Conservation (phyloP, 1,139 yeast species). For the Zygosaccharomyces pseudobailii region DNA sequence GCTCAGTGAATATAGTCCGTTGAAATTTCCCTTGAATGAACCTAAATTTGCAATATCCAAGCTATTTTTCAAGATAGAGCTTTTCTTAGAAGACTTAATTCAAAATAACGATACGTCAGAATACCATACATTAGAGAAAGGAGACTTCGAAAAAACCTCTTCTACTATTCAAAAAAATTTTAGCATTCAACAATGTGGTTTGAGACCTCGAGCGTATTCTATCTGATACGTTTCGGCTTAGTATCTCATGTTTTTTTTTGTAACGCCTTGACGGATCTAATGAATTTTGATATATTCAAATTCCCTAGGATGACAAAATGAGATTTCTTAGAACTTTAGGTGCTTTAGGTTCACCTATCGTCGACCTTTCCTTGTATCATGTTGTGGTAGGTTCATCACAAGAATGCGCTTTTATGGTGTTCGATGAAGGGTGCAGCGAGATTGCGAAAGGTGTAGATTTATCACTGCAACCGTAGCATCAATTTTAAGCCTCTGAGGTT, state of each 20-base stretch:
- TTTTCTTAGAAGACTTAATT: background rate
- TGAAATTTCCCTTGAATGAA: slow-evolving; percentile 61
- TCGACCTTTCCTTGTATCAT: too few relatives aligned
- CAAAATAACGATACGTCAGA: background rate
- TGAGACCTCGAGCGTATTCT: background rate
- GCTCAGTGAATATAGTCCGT: slow-evolving; percentile 60
- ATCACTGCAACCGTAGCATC: too few relatives aligned
- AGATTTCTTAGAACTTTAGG: too few relatives aligned
- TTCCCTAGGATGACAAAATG: too few relatives aligned
- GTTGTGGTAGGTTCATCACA: too few relatives aligned
- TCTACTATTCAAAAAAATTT: background rate
- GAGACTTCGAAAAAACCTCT: background rate
- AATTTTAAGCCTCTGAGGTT: too few relatives aligned
- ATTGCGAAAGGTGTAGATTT: too few relatives aligned
- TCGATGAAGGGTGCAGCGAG: too few relatives aligned
- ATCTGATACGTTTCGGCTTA: background rate
- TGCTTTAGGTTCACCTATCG: too few relatives aligned
- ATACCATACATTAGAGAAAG: background rate
- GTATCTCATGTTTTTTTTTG: background rate
- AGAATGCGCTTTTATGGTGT: too few relatives aligned
- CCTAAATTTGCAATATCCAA: slow-evolving; percentile 52
- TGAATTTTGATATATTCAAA: too few relatives aligned
- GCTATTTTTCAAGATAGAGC: slow-evolving; percentile 27
- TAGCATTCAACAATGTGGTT: background rate
- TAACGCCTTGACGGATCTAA: background rate